phyloP scores from a whole-genome alignment of 805 yeast genomes.

The Metschnikowia kunwiensis region DNA sequence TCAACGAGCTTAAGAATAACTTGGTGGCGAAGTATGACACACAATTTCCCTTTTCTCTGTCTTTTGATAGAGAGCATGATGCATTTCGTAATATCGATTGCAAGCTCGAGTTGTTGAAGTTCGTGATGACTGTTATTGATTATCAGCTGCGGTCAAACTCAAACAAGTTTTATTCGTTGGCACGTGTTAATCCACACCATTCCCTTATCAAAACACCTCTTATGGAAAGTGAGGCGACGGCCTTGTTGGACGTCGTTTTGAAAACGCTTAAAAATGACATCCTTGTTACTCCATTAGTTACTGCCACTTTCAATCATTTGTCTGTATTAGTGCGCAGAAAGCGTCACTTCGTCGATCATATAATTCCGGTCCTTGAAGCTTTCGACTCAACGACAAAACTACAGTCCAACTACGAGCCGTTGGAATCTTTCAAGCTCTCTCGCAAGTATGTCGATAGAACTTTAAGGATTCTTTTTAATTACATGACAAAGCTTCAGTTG shows the following conservation, averaged over 20 bases:
- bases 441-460: constrained; percentile 63
- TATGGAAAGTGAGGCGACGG: constrained; percentile 67
- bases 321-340: constrained; percentile 63
- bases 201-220: constrained; percentile 54
- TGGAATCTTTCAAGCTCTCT: constrained; percentile 50
- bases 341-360: constrained; percentile 55
- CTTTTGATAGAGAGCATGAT: constrained; percentile 50
- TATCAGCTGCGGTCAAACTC: constrained; percentile 44
- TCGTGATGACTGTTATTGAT: constrained; percentile 50
- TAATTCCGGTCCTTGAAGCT: constrained; percentile 55
- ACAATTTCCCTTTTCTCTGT: constrained; percentile 48
- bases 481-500: constrained; percentile 34
- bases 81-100: constrained; percentile 51
- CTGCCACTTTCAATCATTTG: constrained; percentile 66
- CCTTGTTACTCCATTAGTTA: constrained; percentile 50
- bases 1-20: constrained; percentile 53
- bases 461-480: constrained; percentile 43
- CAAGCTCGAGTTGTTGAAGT: constrained; percentile 68
- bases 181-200: constrained; percentile 55
- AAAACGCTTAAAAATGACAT: constrained; percentile 55
- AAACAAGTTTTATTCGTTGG: constrained; percentile 43
- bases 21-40: constrained; percentile 63
- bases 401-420: constrained; percentile 46
- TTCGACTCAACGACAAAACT: constrained; percentile 59
- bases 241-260: constrained; percentile 59